These are phyloP conservation scores for Nicotiana knightiana DNA, from an alignment of 257 asterid species.

Conservation along the genomic window DNA sequence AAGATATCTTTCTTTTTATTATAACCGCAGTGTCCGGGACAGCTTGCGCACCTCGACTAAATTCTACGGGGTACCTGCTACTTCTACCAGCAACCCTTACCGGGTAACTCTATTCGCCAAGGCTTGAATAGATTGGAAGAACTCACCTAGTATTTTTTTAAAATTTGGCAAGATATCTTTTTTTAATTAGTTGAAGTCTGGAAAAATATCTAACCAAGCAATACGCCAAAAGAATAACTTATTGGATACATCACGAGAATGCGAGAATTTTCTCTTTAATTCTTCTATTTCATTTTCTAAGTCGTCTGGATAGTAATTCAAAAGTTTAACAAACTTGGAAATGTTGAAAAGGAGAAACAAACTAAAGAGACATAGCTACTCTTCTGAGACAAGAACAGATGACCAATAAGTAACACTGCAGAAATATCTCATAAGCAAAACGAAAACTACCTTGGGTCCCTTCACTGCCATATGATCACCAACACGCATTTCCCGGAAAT, in stretches of 20 bases:
- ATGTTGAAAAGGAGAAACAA: not conserved
- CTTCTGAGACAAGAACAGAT: not conserved
- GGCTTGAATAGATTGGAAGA: too few species aligned
- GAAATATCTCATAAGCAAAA: not conserved
- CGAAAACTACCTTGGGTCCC: slow-evolving; percentile 83
- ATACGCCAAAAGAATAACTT: not conserved
- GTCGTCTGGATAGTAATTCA: not conserved
- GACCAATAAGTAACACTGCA: not conserved
- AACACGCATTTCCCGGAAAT: slow-evolving; percentile 84
- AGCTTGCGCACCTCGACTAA: too few species aligned
- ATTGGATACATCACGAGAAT: not conserved
- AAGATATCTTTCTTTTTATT: not conserved
- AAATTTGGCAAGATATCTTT: too few species aligned
- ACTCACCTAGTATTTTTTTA: too few species aligned
- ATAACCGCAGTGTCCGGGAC: too few species aligned
- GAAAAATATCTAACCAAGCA: not conserved
- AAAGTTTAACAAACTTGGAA: not conserved
- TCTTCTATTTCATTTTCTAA: not conserved
- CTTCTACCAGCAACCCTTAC: too few species aligned
- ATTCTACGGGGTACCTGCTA: too few species aligned
- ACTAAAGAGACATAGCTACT: not conserved
- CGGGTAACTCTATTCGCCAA: too few species aligned
- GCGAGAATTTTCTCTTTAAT: not conserved
- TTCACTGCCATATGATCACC: slow-evolving; percentile 87
- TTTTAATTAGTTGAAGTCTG: too few species aligned